phyloP scores from a whole-genome alignment of 2,329 filamentous ascomycete species.

The Phaeosphaeria sp. region DNA sequence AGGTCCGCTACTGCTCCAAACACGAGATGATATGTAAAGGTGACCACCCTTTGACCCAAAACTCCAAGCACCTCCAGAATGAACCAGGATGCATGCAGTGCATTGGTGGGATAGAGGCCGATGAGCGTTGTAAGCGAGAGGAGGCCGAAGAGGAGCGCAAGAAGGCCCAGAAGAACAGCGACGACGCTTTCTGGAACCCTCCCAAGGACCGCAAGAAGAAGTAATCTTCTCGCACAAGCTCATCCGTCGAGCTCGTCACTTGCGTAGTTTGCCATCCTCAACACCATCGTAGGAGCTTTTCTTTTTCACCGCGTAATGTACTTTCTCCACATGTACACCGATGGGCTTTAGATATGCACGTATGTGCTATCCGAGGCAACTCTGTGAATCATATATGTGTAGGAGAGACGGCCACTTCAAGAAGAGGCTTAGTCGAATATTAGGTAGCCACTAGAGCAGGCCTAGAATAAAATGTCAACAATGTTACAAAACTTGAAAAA shows the following conservation, averaged over 20 bases:
- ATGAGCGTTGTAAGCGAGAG: neutral
- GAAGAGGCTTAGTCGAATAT: neutral
- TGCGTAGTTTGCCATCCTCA: neutral
- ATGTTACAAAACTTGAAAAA: neutral
- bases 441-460: neutral
- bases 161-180: neutral
- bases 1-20: neutral
- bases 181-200: conserved; percentile 1
- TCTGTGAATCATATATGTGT: neutral
- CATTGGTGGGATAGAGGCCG: neutral
- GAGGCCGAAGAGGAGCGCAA: neutral
- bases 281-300: neutral
- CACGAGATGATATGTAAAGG: neutral
- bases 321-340: neutral
- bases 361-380: neutral
- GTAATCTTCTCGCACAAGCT: neutral
- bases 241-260: neutral
- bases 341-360: neutral
- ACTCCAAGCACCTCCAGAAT: neutral
- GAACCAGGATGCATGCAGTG: neutral
- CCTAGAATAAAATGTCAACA: neutral
- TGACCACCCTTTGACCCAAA: neutral
- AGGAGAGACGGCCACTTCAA: neutral
- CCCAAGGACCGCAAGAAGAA: neutral
- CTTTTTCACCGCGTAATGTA: neutral